phyloP scores from a whole-genome alignment of 73 alveolate species.

The Tetrahymena elliotti region DNA sequence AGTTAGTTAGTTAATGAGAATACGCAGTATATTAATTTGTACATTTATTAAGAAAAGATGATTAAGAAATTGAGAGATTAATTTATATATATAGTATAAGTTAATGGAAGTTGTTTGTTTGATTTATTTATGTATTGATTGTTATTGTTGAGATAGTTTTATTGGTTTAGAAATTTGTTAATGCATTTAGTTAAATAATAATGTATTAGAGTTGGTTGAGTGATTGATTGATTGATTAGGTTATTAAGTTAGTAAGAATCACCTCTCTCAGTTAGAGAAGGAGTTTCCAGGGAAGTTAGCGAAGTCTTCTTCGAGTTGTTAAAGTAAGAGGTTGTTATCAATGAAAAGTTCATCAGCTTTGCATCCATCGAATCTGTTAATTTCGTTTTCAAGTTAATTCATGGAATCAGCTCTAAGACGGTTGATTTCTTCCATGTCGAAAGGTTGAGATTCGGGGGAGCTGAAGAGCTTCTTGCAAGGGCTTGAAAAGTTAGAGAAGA shows the following conservation, averaged over 20 bases:
- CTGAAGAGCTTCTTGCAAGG: neutral
- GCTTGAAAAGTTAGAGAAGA: neutral
- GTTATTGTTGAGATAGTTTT: neutral
- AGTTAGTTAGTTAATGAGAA: neutral
- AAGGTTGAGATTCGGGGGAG: neutral
- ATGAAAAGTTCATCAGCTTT: neutral
- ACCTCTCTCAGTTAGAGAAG: neutral
- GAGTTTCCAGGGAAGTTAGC: constrained; percentile 3
- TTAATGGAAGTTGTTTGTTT: neutral
- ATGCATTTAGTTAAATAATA: neutral
- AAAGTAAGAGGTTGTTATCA: neutral
- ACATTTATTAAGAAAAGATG: neutral
- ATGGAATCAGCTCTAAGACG: neutral
- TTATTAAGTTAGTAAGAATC: neutral
- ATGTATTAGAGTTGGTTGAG: neutral
- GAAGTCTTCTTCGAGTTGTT: neutral
- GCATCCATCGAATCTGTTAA: neutral
- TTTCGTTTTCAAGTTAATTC: neutral
- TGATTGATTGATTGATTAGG: neutral
- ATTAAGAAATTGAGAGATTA: neutral
- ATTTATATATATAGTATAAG: neutral
- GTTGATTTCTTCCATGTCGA: neutral
- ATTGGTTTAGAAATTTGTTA: neutral
- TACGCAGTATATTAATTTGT: neutral
- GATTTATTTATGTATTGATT: neutral